Percentiles rank a stretch among this genome's conserved stretches.
Evolutionary conservation across 257 asterid species (phyloP).

Genomic region (Przewalskia tangutica): DNA sequence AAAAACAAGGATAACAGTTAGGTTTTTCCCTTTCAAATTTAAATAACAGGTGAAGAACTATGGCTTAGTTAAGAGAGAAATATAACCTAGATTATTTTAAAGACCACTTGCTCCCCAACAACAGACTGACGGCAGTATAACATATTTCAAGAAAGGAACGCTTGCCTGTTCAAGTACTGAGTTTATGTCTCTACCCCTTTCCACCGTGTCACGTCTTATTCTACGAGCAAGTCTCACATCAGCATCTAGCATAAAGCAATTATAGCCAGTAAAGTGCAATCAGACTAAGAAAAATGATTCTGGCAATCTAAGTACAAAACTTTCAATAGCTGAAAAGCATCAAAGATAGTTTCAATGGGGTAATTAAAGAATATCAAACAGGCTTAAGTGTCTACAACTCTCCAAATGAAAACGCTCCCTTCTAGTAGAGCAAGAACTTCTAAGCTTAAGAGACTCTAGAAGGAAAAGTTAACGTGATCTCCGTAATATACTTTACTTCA

Average conservation of each 20-base stretch:
- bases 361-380: not conserved
- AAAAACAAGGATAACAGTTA: not conserved
- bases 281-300: not conserved
- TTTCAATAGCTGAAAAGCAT: not conserved
- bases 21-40: not conserved
- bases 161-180: slow-evolving; percentile 96
- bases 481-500: not conserved
- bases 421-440: not conserved
- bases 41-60: not conserved
- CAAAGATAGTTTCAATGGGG: not conserved
- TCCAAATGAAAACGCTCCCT: not conserved
- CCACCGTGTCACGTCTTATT: slow-evolving; percentile 92
- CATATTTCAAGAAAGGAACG: slow-evolving; percentile 3
- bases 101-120: not conserved
- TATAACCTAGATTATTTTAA: not conserved
- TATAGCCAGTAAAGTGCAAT: not conserved
- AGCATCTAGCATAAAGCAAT: slow-evolving; percentile 40
- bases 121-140: not conserved
- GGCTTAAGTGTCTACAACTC: not conserved
- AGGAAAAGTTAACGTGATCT: not conserved
- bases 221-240: slow-evolving; percentile 99
- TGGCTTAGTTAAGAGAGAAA: not conserved
- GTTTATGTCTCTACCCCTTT: slow-evolving; percentile 91
- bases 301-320: not conserved
- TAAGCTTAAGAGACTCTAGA: not conserved